phyloP scores from a whole-genome alignment of 768 basidiomycete species.

The Ephemerocybe angulata region DNA sequence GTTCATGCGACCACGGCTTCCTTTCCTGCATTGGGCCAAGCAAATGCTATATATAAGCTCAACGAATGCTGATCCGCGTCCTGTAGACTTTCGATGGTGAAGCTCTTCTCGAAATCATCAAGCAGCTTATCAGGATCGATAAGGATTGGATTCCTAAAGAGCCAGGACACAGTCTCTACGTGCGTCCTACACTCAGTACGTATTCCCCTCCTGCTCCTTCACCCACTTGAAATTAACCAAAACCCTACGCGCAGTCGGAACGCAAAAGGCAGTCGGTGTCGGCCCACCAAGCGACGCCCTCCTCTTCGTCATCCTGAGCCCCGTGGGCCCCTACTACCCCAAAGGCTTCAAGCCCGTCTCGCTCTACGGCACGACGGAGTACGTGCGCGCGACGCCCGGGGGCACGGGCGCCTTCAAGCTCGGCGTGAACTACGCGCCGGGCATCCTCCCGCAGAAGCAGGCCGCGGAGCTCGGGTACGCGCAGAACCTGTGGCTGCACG shows the following conservation, averaged over 20 bases:
- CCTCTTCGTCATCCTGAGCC: slow-evolving; percentile 81
- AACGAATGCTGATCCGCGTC: not conserved
- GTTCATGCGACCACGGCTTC: too few species aligned
- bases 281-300: slow-evolving; percentile 74
- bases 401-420: slow-evolving; percentile 88
- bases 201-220: slow-evolving; percentile 5
- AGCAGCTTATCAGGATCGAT: slow-evolving; percentile 80
- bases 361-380: slow-evolving; percentile 81
- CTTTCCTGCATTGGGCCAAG: too few species aligned
- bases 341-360: slow-evolving; percentile 88
- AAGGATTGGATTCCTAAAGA: slow-evolving; percentile 88
- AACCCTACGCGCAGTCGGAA: slow-evolving; percentile 44
- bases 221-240: not conserved
- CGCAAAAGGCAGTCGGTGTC: slow-evolving; percentile 66
- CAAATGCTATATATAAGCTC: too few species aligned
- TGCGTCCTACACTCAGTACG: slow-evolving; percentile 74
- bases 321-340: slow-evolving; percentile 83
- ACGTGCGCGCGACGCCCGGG: slow-evolving; percentile 81
- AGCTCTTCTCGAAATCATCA: slow-evolving; percentile 73
- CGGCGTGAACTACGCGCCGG: slow-evolving; percentile 86
- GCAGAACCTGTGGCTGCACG: slow-evolving; percentile 69
- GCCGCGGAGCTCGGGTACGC: slow-evolving; percentile 76
- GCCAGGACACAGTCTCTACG: slow-evolving; percentile 87
- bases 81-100: slow-evolving; percentile 77
- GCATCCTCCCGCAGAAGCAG: slow-evolving; percentile 77